Conservation (phyloP, 306 rosid genomes). For the Pachyrhizus erosus region DNA sequence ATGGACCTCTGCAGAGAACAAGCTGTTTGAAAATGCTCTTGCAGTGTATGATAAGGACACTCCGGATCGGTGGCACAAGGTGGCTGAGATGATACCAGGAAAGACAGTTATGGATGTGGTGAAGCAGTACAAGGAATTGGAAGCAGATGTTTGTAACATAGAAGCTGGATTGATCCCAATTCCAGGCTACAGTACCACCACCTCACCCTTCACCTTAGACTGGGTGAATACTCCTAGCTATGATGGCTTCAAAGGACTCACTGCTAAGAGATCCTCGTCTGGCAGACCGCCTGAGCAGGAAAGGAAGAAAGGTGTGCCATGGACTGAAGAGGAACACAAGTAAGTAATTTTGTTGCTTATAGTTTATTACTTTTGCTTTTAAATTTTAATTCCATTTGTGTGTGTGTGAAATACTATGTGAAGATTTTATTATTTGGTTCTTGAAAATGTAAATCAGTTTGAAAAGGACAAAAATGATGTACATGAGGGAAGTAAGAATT, state of each 20-base stretch:
- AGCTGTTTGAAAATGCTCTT: constrained; percentile 85
- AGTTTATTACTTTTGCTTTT: constrained; percentile 11
- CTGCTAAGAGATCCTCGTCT: constrained; percentile 64
- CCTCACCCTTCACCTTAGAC: constrained; percentile 75
- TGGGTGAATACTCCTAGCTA: constrained; percentile 65
- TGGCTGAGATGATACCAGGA: constrained; percentile 85
- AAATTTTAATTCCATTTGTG: neutral
- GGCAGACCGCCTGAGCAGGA: constrained; percentile 70
- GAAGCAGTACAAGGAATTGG: constrained; percentile 75
- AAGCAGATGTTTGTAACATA: constrained; percentile 73
- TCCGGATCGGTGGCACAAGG: constrained; percentile 85
- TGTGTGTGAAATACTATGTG: neutral
- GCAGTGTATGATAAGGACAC: constrained; percentile 78
- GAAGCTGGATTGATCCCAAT: constrained; percentile 83
- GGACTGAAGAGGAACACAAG: constrained; percentile 98
- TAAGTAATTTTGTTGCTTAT: constrained; percentile 42
- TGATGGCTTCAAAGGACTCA: constrained; percentile 64
- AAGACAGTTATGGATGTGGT: constrained; percentile 72
- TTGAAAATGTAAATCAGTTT: constrained; percentile 27
- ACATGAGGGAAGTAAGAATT: neutral
- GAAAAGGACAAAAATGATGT: neutral
- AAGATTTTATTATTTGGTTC: constrained; percentile 9
- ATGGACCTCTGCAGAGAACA: constrained; percentile 93
- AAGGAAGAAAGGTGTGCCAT: constrained; percentile 90
- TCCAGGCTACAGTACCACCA: constrained; percentile 63